These are phyloP conservation scores for Wallacemonas sp. DNA, from an alignment of 208 protist genomes.

Conservation along the genomic window DNA sequence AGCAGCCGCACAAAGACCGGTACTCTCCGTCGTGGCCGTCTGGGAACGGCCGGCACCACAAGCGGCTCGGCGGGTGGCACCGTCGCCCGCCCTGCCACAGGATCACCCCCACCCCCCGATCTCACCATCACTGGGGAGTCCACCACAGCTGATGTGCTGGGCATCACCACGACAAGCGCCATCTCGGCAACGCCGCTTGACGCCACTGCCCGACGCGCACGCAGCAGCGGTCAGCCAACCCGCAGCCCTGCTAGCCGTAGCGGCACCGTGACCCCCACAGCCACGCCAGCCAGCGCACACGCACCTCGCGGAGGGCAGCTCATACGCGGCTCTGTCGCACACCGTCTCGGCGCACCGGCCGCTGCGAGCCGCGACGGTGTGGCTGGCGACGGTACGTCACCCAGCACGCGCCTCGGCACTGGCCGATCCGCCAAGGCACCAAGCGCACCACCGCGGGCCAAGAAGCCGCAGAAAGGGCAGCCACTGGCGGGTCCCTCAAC, in stretches of 20 bases:
- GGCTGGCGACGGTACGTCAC: neutral
- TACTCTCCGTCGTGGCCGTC: conserved; percentile 32
- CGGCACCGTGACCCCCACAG: too few species aligned
- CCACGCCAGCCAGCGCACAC: neutral
- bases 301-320: neutral
- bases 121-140: conserved; percentile 4
- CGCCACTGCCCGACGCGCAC: neutral
- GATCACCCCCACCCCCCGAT: neutral
- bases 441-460: neutral
- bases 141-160: neutral
- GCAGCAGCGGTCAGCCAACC: neutral
- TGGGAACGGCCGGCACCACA: conserved; percentile 11
- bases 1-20: conserved; percentile 31
- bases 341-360: neutral
- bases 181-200: neutral
- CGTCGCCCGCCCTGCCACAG: too few species aligned
- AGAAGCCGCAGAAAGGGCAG: neutral
- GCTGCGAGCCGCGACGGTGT: neutral
- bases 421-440: neutral
- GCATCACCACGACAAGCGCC: neutral
- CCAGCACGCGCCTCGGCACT: neutral
- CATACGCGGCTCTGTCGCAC: neutral
- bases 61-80: neutral
- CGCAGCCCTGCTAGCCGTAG: neutral
- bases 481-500: neutral